Conservation (phyloP, 2,329 filamentous ascomycete species). For the Xylariaceae sp. region DNA sequence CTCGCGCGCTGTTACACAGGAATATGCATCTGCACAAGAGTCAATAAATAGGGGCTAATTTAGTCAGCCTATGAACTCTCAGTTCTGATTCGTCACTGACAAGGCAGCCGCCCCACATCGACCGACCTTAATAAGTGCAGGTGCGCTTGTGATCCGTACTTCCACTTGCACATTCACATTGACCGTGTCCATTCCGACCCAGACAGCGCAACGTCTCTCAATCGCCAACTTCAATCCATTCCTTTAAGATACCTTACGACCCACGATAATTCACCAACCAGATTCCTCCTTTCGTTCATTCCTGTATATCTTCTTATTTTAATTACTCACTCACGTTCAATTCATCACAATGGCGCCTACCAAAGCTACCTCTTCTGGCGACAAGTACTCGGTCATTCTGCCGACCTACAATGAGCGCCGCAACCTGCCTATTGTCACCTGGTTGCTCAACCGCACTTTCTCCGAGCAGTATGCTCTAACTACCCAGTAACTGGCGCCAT, state of each 20-base stretch:
- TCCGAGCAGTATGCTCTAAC: conserved; percentile 64
- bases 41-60: conserved; percentile 6
- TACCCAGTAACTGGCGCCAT: neutral
- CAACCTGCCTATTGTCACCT: conserved; percentile 93
- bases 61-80: neutral
- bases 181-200: conserved; percentile 24
- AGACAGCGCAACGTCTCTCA: conserved; percentile 12
- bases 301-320: neutral
- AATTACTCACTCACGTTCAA: conserved; percentile 2
- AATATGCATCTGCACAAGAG: neutral
- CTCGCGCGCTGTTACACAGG: too few species aligned
- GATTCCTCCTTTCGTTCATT: conserved; percentile 6
- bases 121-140: neutral
- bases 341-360: conserved; percentile 41
- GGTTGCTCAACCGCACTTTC: conserved; percentile 90
- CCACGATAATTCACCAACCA: conserved; percentile 3
- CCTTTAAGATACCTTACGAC: conserved; percentile 20
- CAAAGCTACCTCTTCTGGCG: conserved; percentile 37
- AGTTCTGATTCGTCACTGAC: neutral
- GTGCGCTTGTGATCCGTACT: too few species aligned
- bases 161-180: neutral
- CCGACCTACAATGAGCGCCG: conserved; percentile 98
- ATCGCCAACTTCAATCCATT: conserved; percentile 29
- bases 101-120: neutral
- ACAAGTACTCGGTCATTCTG: conserved; percentile 96